Conservation (phyloP, 768 basidiomycete genomes). For the Chalciporus chontae region DNA sequence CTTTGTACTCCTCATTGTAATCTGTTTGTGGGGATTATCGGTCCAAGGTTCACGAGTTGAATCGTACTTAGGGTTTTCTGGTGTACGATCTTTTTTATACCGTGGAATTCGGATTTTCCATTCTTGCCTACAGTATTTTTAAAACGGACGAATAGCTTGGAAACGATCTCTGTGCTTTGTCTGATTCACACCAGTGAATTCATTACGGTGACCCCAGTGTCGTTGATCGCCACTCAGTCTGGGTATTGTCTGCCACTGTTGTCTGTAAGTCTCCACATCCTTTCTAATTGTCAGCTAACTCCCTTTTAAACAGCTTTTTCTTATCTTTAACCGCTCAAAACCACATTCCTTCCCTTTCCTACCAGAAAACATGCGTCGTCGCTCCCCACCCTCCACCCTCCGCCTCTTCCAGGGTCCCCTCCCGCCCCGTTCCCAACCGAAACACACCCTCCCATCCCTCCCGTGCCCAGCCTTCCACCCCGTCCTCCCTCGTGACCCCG, state of each 20-base stretch:
- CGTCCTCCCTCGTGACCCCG: constrained; percentile 19
- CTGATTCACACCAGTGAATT: no score
- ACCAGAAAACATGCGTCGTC: constrained; percentile 52
- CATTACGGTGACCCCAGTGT: neutral
- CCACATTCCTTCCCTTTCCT: neutral
- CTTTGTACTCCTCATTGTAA: constrained; percentile 12
- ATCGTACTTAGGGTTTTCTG: no score
- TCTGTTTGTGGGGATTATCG: neutral
- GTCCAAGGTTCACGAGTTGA: no score
- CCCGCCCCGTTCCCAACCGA: constrained; percentile 57
- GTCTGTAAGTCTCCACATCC: neutral
- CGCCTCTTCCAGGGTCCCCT: constrained; percentile 58
- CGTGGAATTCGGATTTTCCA: no score
- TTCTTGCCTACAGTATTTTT: no score
- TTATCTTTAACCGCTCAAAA: neutral
- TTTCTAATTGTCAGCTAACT: no score
- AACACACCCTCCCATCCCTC: constrained; percentile 63
- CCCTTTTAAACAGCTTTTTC: neutral
- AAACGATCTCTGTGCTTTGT: neutral
- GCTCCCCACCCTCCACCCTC: constrained; percentile 64
- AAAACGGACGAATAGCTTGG: no score
- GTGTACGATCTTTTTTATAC: no score
- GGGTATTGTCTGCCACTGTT: neutral
- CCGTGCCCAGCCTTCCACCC: constrained; percentile 52
- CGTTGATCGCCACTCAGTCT: neutral